Conservation (phyloP, 495 filamentous ascomycete genomes). For the Podospora bellae-mahoneyi region DNA sequence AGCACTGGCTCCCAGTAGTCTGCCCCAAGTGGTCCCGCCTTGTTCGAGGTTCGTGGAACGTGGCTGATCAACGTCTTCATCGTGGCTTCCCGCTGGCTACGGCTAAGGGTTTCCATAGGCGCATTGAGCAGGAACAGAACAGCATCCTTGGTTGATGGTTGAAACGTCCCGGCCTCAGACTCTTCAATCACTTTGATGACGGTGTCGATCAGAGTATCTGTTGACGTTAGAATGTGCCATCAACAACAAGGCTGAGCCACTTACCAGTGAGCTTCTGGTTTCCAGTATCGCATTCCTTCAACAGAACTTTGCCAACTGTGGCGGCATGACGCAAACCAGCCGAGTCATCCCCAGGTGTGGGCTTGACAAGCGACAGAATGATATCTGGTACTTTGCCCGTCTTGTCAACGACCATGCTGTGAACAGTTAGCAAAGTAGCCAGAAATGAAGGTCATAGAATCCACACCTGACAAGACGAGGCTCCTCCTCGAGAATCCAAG, state of each 20-base stretch:
- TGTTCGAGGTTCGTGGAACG: slow-evolving; percentile 13
- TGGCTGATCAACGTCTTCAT: slow-evolving; percentile 29
- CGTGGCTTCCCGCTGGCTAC: slow-evolving; percentile 24
- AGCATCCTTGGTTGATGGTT: slow-evolving; percentile 17
- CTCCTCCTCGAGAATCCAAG: slow-evolving; percentile 27
- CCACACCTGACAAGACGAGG: slow-evolving; percentile 14
- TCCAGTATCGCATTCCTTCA: slow-evolving; percentile 24
- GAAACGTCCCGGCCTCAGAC: slow-evolving; percentile 17
- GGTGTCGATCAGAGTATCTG: slow-evolving; percentile 20
- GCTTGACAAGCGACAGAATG: slow-evolving; percentile 17
- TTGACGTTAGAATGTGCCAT: not conserved
- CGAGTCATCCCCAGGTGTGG: not conserved
- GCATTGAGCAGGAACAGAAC: slow-evolving; percentile 25
- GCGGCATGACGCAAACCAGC: slow-evolving; percentile 9
- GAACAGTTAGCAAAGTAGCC: not conserved
- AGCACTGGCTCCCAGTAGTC: slow-evolving; percentile 36
- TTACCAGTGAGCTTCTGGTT: slow-evolving; percentile 24
- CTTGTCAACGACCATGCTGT: slow-evolving; percentile 21
- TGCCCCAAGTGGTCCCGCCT: slow-evolving; percentile 13
- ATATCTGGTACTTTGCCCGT: slow-evolving; percentile 15
- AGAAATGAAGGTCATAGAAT: not conserved
- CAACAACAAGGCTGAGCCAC: not conserved
- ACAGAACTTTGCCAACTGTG: slow-evolving; percentile 10
- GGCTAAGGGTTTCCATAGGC: slow-evolving; percentile 21
- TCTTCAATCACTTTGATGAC: slow-evolving; percentile 21